Base-by-base conservation (phyloP, 371 early-diverging fungal genomes). In the Catenaria anguillulae region DNA sequence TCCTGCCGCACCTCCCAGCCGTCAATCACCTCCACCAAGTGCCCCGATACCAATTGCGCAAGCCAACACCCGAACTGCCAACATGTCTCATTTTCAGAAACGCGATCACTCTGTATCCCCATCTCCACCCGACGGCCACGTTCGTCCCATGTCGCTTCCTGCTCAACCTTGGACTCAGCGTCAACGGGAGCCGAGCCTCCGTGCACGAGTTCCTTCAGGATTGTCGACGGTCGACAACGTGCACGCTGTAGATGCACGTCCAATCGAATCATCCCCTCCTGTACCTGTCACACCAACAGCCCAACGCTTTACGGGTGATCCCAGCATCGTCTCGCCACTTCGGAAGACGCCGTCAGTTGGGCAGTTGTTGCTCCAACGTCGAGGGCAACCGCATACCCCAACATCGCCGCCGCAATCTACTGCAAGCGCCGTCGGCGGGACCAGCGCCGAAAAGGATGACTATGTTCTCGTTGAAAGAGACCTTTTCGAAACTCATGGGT, bases 401-500 rank as follows among this genome's bases (percentile, higher is more conserved):
- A 10, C 21, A n/a, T 29, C 52, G 17, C 29, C 52, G 0, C 8
- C 29, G 1, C 29, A 10, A 1, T 1, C 29, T 13, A 0, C 52
- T 17, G 8, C 52, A 26, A 10, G 29, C 29, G 12, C 12, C 13
- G 29, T 50, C 31, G 29, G 29, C 6, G 29, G 29, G 13, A 21
- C 12, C 5, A 50, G 15, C 29, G 12, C 8, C 29, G 19, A 79
- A 34, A 83, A 80, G 50, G 78, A 80, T 58, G 90, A 91, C 62
- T 93, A 90, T 68, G 90, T 93, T 21, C 82, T 93, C 0, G 76
- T 93, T 19, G 90, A 91, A 63, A 82, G 85, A 65, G 73, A 83
- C 4, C 80, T 83, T 0, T 84, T 93, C 23, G 90, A 92, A 65
- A 84, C 89, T 58, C 90, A 93, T 66, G 87, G 78, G 67, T 77